These are phyloP conservation scores for Phytophthora fragariae DNA, from an alignment of 352 stramenopile species.

Conservation along the genomic window DNA sequence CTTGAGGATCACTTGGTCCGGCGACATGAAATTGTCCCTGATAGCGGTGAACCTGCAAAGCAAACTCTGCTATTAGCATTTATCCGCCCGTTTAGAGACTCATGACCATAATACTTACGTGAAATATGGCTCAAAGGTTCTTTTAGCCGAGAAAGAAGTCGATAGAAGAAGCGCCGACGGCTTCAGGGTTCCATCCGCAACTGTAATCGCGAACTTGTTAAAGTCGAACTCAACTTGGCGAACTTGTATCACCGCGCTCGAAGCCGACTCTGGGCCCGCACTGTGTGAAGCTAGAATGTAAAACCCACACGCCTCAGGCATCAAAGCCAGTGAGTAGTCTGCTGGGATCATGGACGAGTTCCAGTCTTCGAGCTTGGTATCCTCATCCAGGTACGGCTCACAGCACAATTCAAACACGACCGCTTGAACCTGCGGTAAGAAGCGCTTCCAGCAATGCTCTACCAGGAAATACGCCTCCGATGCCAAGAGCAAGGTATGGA, in stretches of 20 bases:
- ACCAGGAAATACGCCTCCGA: constrained; percentile 44
- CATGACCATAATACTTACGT: constrained; percentile 37
- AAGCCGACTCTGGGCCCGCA: constrained; percentile 1
- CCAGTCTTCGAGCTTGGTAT: constrained; percentile 57
- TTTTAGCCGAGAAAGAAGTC: constrained; percentile 53
- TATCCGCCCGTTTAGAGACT: neutral
- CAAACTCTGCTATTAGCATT: neutral
- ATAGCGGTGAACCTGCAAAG: constrained; percentile 53
- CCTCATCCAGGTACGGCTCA: constrained; percentile 56
- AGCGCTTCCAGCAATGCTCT: constrained; percentile 65
- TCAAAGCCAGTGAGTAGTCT: constrained; percentile 47
- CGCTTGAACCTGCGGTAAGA: constrained; percentile 65
- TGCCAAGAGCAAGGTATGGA: constrained; percentile 51
- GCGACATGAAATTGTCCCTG: constrained; percentile 66
- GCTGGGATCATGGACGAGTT: constrained; percentile 20
- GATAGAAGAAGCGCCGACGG: constrained; percentile 51
- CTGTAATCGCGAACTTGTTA: constrained; percentile 45
- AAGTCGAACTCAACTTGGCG: constrained; percentile 77
- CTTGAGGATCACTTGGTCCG: constrained; percentile 60
- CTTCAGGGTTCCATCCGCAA: constrained; percentile 63
- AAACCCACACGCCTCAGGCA: constrained; percentile 54
- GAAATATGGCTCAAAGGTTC: constrained; percentile 48
- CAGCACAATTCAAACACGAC: constrained; percentile 69
- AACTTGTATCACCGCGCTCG: constrained; percentile 35
- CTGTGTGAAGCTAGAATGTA: constrained; percentile 50